Evolutionary conservation across 2,329 filamentous ascomycete genomes (phyloP).

Genomic region (Aspergillus terreus): DNA sequence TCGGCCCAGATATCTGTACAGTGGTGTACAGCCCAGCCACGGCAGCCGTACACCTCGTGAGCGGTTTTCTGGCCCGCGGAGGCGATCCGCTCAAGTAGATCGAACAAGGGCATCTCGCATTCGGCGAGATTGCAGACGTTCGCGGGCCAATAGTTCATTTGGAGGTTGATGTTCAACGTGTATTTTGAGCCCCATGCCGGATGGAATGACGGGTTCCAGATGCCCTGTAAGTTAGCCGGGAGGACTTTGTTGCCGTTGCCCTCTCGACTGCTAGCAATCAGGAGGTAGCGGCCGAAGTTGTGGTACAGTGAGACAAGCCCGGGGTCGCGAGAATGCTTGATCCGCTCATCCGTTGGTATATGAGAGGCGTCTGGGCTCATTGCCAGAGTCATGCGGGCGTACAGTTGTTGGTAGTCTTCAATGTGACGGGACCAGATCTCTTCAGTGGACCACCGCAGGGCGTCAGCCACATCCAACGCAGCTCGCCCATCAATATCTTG

Average conservation of each 20-base stretch:
- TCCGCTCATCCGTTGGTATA: slow-evolving; percentile 29
- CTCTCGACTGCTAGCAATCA: slow-evolving; percentile 53
- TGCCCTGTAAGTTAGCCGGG: slow-evolving; percentile 54
- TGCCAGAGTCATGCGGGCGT: slow-evolving; percentile 26
- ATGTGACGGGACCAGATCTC: slow-evolving; percentile 28
- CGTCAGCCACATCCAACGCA: slow-evolving; percentile 24
- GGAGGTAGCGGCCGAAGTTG: slow-evolving; percentile 51
- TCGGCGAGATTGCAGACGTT: slow-evolving; percentile 50
- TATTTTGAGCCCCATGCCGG: slow-evolving; percentile 56
- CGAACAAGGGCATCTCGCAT: slow-evolving; percentile 41
- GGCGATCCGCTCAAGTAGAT: slow-evolving; percentile 33
- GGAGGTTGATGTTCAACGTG: slow-evolving; percentile 57
- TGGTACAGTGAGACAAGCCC: slow-evolving; percentile 54
- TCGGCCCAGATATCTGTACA: slow-evolving; percentile 60
- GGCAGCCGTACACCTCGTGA: slow-evolving; percentile 49
- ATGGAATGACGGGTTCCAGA: slow-evolving; percentile 50
- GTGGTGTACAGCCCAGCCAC: slow-evolving; percentile 56
- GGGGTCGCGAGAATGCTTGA: slow-evolving; percentile 40
- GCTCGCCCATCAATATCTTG: slow-evolving; percentile 21
- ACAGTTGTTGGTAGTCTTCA: slow-evolving; percentile 32
- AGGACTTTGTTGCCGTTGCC: slow-evolving; percentile 10
- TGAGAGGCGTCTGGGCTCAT: slow-evolving; percentile 20
- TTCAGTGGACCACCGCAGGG: slow-evolving; percentile 18
- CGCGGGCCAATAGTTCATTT: slow-evolving; percentile 60
- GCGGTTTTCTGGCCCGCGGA: slow-evolving; percentile 50